phyloP scores from a whole-genome alignment of 306 rosid species.

The Hippophae tibetana region DNA sequence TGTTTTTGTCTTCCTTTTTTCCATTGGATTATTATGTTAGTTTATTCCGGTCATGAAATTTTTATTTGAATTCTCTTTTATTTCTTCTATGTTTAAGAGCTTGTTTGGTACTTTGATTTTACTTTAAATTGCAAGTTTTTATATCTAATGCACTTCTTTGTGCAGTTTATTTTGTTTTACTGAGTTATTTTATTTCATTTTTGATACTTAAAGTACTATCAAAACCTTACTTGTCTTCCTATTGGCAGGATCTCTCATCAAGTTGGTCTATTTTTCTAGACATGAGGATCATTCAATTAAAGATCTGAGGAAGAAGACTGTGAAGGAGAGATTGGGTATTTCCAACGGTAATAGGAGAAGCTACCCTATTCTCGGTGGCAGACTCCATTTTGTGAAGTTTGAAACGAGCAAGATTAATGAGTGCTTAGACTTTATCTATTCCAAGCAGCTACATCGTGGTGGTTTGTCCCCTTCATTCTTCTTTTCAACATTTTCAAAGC shows the following conservation, averaged over 20 bases:
- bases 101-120: not conserved
- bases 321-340: constrained; percentile 63
- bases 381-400: constrained; percentile 98
- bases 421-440: constrained; percentile 86
- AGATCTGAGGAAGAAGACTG: constrained; percentile 63
- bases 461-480: constrained; percentile 30
- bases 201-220: not conserved
- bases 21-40: not conserved
- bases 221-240: not conserved
- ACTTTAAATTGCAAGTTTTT: not conserved
- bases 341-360: constrained; percentile 72
- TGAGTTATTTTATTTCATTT: not conserved
- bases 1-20: not conserved
- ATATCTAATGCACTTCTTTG: not conserved
- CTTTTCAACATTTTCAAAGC: not conserved
- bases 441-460: constrained; percentile 88
- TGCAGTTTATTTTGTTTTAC: not conserved
- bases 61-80: not conserved
- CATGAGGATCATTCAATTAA: constrained; percentile 55
- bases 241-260: constrained; percentile 83
- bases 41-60: not conserved
- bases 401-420: constrained; percentile 85
- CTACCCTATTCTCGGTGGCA: constrained; percentile 95
- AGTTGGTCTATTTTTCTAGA: constrained; percentile 94
- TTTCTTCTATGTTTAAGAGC: not conserved